A percentile compares a stretch with the other conserved stretches of the same genome.
These are phyloP conservation scores for Aspergillus eucalypticola DNA, from an alignment of 2,329 filamentous ascomycete genomes.

Conservation along the genomic window DNA sequence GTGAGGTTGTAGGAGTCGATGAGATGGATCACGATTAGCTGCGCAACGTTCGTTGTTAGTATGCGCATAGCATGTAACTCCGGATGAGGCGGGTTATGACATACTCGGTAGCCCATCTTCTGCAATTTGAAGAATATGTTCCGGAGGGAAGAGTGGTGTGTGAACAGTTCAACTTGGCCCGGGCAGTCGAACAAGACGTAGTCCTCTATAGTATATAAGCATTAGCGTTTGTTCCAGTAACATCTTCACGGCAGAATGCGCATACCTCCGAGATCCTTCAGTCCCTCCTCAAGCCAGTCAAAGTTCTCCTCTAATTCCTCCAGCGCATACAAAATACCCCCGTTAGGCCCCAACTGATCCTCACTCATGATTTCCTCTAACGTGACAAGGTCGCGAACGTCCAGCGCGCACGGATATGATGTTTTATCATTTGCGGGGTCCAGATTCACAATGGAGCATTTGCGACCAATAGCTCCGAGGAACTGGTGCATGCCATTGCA, in stretches of 20 bases:
- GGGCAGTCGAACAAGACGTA: slow-evolving; percentile 96
- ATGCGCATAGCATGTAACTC: not conserved
- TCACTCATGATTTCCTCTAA: slow-evolving; percentile 94
- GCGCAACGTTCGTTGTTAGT: slow-evolving; percentile 16
- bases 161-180: slow-evolving; percentile 95
- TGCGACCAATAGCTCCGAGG: slow-evolving; percentile 89
- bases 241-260: slow-evolving; percentile 3
- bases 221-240: slow-evolving; percentile 6
- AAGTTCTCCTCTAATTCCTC: slow-evolving; percentile 94
- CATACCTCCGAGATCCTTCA: slow-evolving; percentile 70
- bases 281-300: slow-evolving; percentile 81
- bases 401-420: slow-evolving; percentile 83
- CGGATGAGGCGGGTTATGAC: slow-evolving; percentile 34
- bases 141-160: slow-evolving; percentile 86
- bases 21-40: slow-evolving; percentile 92
- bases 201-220: slow-evolving; percentile 59
- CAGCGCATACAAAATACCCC: slow-evolving; percentile 86
- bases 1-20: slow-evolving; percentile 93
- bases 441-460: slow-evolving; percentile 93
- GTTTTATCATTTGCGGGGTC: slow-evolving; percentile 96
- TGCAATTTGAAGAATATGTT: slow-evolving; percentile 90
- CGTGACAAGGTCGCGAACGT: slow-evolving; percentile 84
- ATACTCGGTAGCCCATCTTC: slow-evolving; percentile 87
- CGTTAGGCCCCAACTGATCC: slow-evolving; percentile 87
- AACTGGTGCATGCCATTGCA: slow-evolving; percentile 99